These are phyloP conservation scores for Nicotiana attenuata DNA, from an alignment of 257 asterid species.

Conservation along the genomic window DNA sequence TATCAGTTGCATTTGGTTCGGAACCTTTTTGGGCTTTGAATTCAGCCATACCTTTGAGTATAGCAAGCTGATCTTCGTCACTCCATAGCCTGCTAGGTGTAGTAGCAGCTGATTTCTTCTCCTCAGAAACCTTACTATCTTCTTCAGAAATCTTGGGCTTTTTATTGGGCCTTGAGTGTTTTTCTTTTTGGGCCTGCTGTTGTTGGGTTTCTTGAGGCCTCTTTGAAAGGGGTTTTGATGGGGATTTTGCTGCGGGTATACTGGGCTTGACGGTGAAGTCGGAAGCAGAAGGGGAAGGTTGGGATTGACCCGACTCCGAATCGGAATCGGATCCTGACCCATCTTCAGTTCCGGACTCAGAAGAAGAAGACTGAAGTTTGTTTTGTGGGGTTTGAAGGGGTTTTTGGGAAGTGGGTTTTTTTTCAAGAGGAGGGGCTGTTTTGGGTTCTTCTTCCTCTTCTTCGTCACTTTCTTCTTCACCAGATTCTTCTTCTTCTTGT, in stretches of 20 bases:
- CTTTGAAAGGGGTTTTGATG: conserved; percentile 22
- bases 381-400: conserved; percentile 2
- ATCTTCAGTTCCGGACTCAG: neutral
- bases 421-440: neutral
- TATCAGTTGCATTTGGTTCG: conserved; percentile 27
- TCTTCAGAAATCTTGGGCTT: conserved; percentile 18
- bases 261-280: conserved; percentile 36
- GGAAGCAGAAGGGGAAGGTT: conserved; percentile 32
- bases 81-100: conserved; percentile 42
- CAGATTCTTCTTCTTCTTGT: neutral
- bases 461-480: conserved; percentile 14
- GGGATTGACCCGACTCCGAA: conserved; percentile 24
- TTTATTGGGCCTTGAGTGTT: conserved; percentile 16
- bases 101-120: conserved; percentile 7
- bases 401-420: neutral
- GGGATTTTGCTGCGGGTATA: neutral
- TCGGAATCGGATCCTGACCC: conserved; percentile 26
- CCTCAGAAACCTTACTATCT: conserved; percentile 4
- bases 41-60: conserved; percentile 48
- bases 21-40: conserved; percentile 29
- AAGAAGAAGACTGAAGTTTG: conserved; percentile 1
- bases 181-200: neutral
- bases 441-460: neutral
- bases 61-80: conserved; percentile 41
- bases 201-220: conserved; percentile 4